Evolutionary conservation across 345 rosid species (phyloP).

Genomic region (Lumnitzera littorea): DNA sequence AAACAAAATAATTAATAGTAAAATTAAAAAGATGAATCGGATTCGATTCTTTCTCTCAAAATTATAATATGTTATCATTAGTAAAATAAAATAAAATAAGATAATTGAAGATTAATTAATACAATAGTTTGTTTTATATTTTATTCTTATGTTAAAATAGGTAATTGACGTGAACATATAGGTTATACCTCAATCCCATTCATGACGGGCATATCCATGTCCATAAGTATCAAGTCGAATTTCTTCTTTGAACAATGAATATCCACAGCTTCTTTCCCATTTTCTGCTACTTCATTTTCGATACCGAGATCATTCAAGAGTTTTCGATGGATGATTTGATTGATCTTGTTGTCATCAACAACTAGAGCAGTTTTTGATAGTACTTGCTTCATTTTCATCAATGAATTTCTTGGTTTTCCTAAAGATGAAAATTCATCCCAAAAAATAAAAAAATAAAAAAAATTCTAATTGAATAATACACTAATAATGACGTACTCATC

Average conservation of each 20-base stretch:
- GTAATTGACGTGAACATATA: neutral
- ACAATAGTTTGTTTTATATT: no score
- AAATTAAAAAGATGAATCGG: no score
- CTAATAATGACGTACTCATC: no score
- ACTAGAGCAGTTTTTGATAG: conserved; percentile 41
- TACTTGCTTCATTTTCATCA: neutral
- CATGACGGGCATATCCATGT: conserved; percentile 86
- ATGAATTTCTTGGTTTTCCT: neutral
- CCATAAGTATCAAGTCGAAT: conserved; percentile 84
- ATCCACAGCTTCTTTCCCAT: conserved; percentile 76
- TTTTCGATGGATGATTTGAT: conserved; percentile 39
- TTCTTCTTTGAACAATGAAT: conserved; percentile 42
- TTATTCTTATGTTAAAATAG: neutral
- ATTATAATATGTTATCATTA: no score
- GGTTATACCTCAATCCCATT: conserved; percentile 61
- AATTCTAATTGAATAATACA: no score
- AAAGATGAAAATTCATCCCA: neutral
- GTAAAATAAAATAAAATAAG: no score
- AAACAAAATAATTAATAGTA: no score
- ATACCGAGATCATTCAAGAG: conserved; percentile 50
- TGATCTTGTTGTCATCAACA: conserved; percentile 52
- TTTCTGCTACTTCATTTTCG: conserved; percentile 31
- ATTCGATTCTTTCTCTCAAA: no score
- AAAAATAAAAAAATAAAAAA: no score
- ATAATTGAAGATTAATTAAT: no score